A percentile compares a stretch with the other conserved stretches of the same genome.
These are phyloP conservation scores for Daldinia caldariorum DNA, from an alignment of 495 filamentous ascomycete genomes.

Conservation along the genomic window DNA sequence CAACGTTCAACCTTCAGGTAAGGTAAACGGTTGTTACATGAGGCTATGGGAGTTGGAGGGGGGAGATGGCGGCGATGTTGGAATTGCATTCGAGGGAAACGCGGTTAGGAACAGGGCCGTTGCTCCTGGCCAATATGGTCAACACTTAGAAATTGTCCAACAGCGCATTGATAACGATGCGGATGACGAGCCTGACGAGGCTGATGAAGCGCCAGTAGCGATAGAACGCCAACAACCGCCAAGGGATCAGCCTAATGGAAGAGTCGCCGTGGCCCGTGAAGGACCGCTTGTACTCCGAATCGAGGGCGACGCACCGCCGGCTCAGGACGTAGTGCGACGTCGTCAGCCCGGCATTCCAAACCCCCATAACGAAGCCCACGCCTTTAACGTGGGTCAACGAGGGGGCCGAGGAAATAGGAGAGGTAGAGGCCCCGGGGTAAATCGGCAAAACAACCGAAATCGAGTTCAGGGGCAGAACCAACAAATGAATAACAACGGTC, in stretches of 20 bases:
- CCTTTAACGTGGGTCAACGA: conserved; percentile 28
- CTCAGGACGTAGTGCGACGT: conserved; percentile 37
- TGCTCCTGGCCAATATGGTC: conserved; percentile 28
- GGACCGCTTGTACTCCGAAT: conserved; percentile 65
- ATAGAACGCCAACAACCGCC: conserved; percentile 35
- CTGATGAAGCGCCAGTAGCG: conserved; percentile 29
- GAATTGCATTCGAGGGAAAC: conserved; percentile 60
- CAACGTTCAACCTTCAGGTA: conserved; percentile 65
- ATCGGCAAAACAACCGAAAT: conserved; percentile 44
- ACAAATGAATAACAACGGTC: conserved; percentile 36
- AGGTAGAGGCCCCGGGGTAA: conserved; percentile 36
- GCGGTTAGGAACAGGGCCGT: conserved; percentile 26
- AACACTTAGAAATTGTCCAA: conserved; percentile 34
- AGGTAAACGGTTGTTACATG: conserved; percentile 74
- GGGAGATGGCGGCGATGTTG: conserved; percentile 76
- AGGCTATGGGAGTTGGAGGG: conserved; percentile 89
- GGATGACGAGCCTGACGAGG: conserved; percentile 29
- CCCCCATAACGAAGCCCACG: conserved; percentile 26
- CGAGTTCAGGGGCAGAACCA: conserved; percentile 43
- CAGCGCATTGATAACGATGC: conserved; percentile 27
- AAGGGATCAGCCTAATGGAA: conserved; percentile 41
- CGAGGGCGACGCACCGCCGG: conserved; percentile 45
- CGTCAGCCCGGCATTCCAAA: conserved; percentile 41
- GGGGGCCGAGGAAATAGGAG: conserved; percentile 40
- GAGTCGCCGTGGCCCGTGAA: conserved; percentile 58